Base-by-base conservation (phyloP, 1,284 basidiomycete species). In the Rhodotorula sp. region DNA sequence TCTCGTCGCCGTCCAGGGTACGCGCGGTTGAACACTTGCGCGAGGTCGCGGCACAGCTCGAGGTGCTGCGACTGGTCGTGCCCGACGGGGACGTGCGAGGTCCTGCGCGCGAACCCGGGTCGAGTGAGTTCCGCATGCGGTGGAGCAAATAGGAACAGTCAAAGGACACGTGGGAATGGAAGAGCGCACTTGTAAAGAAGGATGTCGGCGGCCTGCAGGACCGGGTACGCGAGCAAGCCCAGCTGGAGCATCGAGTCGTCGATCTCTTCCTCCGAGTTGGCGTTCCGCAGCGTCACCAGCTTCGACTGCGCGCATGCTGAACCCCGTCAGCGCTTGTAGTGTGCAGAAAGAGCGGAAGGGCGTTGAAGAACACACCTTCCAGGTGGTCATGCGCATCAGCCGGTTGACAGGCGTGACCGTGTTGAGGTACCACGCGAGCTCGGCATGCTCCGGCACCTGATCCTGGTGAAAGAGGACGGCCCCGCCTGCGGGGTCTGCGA, bases 11-110 rank as follows among this genome's bases (percentile, higher is more conserved):
- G 54, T 0, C 71, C 70, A 0, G 73, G 73, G 36, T 80, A 74
- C 25, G 85, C 85, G 8, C 88, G 85, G 80, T 97, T 97, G 83
- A 96, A 97, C 13, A 83, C 83, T 39, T 92, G 88, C 0, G 91
- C 94, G 17, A 97, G 82, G 79, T 95, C 92, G 50, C 93, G 87
- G 37, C 88, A 86, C 1, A 98, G 86, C 80, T 97, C 94, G 39
- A 97, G 86, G 78, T 98, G 95, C 82, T 98, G 95, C 48, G 88
- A 87, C 81, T 97, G 95, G 80, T 98, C 95, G 79, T 97, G 93
- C 34, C 95, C 95, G 3, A 97, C 94, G 0, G 95, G 95, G 0
- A 98, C 91, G 80, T 95, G 91, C 0, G 94, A 97, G 36, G 66
- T 50, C 32, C 53, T 65, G 55, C n/a, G n/a, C 19, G 15, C 27